Evolutionary conservation across 768 basidiomycete species (phyloP), one percentile per base, ranked within the genome.

Genomic region (Collybia sp.): DNA sequence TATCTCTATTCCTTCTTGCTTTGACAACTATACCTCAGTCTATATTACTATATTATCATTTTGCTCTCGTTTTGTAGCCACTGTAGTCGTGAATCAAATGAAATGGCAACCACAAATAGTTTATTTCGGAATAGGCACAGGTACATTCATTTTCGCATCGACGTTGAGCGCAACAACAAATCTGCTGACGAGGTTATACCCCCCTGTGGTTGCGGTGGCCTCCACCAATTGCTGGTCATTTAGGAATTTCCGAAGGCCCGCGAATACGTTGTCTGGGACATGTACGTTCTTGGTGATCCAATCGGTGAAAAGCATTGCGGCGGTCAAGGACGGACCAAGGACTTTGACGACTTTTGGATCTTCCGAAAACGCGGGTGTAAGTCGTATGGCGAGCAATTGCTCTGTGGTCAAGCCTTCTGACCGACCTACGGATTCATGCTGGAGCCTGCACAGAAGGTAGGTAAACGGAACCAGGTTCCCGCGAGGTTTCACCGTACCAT

Each of bases 361-460:
- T 30, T 51, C 31, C 31, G 44, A 38, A 43, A 59, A 43, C 2
- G 48, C 30, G 4, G 58, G 58, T 12, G 58, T 50, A 10, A 58
- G 47, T 1, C 63, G 60, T 43, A 65, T 48, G 16, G 52, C 55
- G 25, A 38, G 53, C 30, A 65, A 59, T 40, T 65, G 62, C 13
- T 47, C 34, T 5, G 62, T 61, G 6, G 63, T 62, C 4, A 63
- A 52, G 30, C 63, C 63, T 43, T 56, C 63, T 4, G 63, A 44
- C 34, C 63, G 57, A 12, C 60, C 63, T 2, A 64, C 61, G n/a
- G 63, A 36, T 49, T 65, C 63, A 33, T 65, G 63, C 34, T 65
- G 63, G 13, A 58, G 44, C 63, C 63, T 65, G 35, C n/a, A 20
- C 1, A 34, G 35, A 19, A 43, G n/a, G 6, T 18, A 38, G 32